Percentiles rank a stretch among this genome's conserved stretches.
Conservation (phyloP, 2,329 filamentous ascomycete genomes). For the Ophiostoma pallidulum region DNA sequence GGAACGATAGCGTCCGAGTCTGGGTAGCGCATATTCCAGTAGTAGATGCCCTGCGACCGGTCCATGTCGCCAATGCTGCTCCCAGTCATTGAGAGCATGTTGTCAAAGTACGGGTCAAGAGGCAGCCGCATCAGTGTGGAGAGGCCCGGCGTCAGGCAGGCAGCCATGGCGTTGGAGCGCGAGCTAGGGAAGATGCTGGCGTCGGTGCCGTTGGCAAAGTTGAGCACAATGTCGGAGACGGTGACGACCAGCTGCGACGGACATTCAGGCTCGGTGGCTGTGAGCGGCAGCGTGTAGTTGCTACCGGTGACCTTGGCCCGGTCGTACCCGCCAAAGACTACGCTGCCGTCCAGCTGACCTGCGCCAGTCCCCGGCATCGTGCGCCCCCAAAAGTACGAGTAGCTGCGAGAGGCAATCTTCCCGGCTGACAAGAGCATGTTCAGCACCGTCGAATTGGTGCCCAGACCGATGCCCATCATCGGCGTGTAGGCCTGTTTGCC, state of each 20-base stretch:
- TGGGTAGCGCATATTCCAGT: conserved; percentile 17
- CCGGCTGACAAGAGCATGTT: conserved; percentile 18
- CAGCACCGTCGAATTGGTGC: conserved; percentile 24
- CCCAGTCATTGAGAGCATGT: conserved; percentile 6
- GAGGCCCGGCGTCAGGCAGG: conserved; percentile 18
- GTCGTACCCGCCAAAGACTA: conserved; percentile 25
- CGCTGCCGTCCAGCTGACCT: conserved; percentile 15
- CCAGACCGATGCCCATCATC: conserved; percentile 21
- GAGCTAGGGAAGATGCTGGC: conserved; percentile 20
- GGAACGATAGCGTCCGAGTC: not conserved
- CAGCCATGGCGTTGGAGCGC: conserved; percentile 9
- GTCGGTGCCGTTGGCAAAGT: conserved; percentile 26
- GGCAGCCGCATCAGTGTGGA: conserved; percentile 18
- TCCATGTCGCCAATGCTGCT: conserved; percentile 1
- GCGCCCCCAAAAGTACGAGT: conserved; percentile 21
- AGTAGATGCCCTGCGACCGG: conserved; percentile 16
- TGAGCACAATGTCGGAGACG: conserved; percentile 24
- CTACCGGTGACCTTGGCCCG: conserved; percentile 18
- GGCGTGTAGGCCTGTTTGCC: conserved; percentile 19
- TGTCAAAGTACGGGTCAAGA: conserved; percentile 17
- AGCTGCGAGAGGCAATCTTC: conserved; percentile 18
- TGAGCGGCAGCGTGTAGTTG: conserved; percentile 19
- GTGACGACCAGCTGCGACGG: conserved; percentile 22
- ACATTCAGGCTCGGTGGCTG: conserved; percentile 14
- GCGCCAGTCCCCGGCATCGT: not conserved